Conservation (phyloP, 2,329 filamentous ascomycete species). For the Talaromyces piceae region DNA sequence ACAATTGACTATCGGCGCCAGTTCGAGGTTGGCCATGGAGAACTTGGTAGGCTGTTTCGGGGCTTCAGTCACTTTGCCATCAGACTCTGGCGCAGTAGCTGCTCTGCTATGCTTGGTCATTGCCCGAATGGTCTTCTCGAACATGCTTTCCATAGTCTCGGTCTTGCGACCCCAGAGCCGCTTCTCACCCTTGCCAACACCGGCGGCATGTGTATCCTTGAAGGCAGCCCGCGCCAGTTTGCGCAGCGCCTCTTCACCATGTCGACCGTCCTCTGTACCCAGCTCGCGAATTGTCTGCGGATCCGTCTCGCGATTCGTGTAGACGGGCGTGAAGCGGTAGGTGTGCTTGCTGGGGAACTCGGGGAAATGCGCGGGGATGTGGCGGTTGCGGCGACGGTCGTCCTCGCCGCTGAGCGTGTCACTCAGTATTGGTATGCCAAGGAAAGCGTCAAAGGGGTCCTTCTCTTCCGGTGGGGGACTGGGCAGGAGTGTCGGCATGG, state of each 20-base stretch:
- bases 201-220: constrained; percentile 34
- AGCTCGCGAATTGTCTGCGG: constrained; percentile 53
- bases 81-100: constrained; percentile 6
- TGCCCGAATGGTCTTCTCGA: constrained; percentile 50
- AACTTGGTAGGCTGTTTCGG: constrained; percentile 10
- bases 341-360: constrained; percentile 57
- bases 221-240: constrained; percentile 49
- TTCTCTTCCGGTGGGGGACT: constrained; percentile 36
- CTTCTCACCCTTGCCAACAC: constrained; percentile 33
- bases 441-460: constrained; percentile 22
- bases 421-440: constrained; percentile 41
- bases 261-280: constrained; percentile 57
- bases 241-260: constrained; percentile 58
- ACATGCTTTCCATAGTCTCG: constrained; percentile 43
- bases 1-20: constrained; percentile 52
- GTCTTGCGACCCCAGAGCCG: constrained; percentile 30
- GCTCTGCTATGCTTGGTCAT: constrained; percentile 33
- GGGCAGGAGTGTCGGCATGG: constrained; percentile 25
- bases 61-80: neutral
- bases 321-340: constrained; percentile 54
- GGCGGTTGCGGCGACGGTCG: constrained; percentile 41
- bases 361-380: constrained; percentile 56
- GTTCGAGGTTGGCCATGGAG: constrained; percentile 28
- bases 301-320: constrained; percentile 51
- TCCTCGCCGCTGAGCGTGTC: constrained; percentile 42